Evolutionary conservation across 2,329 filamentous ascomycete genomes (phyloP), one percentile per base, ranked within the genome.

Genomic region (Lomentospora prolificans): DNA sequence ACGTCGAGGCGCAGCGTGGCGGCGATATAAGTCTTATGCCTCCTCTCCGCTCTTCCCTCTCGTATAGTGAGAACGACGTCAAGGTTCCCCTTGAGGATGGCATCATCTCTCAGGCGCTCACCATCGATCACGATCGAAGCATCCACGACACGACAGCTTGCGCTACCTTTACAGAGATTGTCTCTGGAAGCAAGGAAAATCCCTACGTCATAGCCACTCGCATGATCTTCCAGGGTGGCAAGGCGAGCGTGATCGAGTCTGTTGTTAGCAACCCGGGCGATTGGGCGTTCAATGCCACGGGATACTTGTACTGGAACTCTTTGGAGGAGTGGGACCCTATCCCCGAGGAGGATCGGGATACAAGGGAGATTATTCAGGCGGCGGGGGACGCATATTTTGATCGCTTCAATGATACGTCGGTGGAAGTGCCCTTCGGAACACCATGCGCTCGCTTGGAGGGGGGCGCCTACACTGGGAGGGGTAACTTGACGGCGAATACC

Each of bases 181-280:
- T 69, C 25, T 65, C 67, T 6, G 63, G 61, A 56, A 12, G 22
- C 7, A 56, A 58, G 28, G 46, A 64, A 22, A 64, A 66, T 56
- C 70, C 69, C 5, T 71, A 72, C 57, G 70, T 71, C 25, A 61
- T 71, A 52, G 69, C 67, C 50, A 66, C 65, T n/a, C 70, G 70
- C 59, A 61, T 70, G 58, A 63, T 62, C 57, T 64, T 67, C 53
- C 57, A 58, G 48, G 10, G n/a, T 12, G 36, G 36, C 36, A 61
- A 60, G 51, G 50, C 57, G 19, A 39, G 48, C 46, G 60, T 61
- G 53, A 58, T 60, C 57, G 66, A 64, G 57, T 60, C 64, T 14
- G 60, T 70, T 46, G 62, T 69, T 50, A 69, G 67, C 5, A 66
- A 67, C 56, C 60, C 58, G 46, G 68, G 67, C 44, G 67, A 69